These are phyloP conservation scores for Lachancea mirantina DNA, from an alignment of 805 yeast genomes.

Conservation along the genomic window DNA sequence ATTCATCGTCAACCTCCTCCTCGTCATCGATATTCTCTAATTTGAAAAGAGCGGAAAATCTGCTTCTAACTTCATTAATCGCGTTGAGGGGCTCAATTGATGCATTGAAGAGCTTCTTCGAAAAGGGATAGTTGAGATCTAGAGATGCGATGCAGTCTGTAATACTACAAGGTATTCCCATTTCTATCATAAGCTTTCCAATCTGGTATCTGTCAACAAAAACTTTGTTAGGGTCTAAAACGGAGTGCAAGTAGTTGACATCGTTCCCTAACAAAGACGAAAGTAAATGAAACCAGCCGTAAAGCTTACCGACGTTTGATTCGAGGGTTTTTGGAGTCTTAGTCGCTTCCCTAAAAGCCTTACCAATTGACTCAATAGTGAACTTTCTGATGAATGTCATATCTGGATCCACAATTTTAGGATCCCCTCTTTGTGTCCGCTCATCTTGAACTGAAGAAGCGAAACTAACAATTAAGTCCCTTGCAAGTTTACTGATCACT, in stretches of 20 bases:
- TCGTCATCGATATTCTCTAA: slow-evolving; percentile 53
- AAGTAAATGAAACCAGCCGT: slow-evolving; percentile 27
- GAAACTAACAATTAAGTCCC: slow-evolving; percentile 53
- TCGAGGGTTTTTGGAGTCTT: slow-evolving; percentile 20
- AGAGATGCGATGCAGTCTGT: slow-evolving; percentile 54
- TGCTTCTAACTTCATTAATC: slow-evolving; percentile 49
- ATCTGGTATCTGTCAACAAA: slow-evolving; percentile 57
- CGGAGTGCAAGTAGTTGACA: slow-evolving; percentile 32
- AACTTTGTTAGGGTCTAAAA: slow-evolving; percentile 41
- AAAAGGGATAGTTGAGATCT: slow-evolving; percentile 67
- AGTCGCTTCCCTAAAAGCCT: slow-evolving; percentile 49
- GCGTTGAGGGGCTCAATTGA: slow-evolving; percentile 53
- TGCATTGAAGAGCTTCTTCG: slow-evolving; percentile 51
- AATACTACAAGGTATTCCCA: slow-evolving; percentile 50
- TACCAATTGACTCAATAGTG: slow-evolving; percentile 59
- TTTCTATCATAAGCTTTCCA: slow-evolving; percentile 61
- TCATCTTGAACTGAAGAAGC: slow-evolving; percentile 51
- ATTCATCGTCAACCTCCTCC: slow-evolving; percentile 51
- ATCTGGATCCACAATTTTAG: slow-evolving; percentile 55
- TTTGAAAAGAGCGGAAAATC: slow-evolving; percentile 52
- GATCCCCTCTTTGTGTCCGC: slow-evolving; percentile 34
- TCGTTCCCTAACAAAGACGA: slow-evolving; percentile 25
- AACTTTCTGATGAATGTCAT: slow-evolving; percentile 68
- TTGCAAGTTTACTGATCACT: slow-evolving; percentile 55
- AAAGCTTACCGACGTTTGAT: slow-evolving; percentile 23